phyloP scores from a whole-genome alignment of 2,329 filamentous ascomycete genomes.

The Stemphylium vesicarium region DNA sequence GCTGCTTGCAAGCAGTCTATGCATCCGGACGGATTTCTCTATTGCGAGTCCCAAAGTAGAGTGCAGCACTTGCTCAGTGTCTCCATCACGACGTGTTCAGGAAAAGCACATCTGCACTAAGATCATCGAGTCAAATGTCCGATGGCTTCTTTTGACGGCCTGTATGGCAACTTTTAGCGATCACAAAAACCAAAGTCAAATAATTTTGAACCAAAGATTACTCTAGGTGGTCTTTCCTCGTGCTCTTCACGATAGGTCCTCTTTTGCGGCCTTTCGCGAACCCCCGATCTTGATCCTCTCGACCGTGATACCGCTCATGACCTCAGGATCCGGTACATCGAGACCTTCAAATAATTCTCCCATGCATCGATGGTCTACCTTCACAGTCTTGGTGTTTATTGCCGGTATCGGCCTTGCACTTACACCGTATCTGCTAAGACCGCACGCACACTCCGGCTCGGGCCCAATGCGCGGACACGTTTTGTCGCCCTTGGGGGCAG shows the following conservation, averaged over 20 bases:
- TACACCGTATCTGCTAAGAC: not conserved
- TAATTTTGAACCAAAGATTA: not conserved
- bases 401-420: not conserved
- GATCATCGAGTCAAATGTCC: not conserved
- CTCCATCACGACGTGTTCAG: not conserved
- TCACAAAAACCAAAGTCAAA: not conserved
- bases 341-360: not conserved
- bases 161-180: not conserved
- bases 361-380: not conserved
- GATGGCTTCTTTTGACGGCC: not conserved
- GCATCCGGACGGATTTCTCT: not conserved
- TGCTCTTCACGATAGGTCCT: not conserved
- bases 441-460: not conserved
- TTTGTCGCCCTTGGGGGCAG: not conserved
- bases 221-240: not conserved
- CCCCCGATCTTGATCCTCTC: not conserved
- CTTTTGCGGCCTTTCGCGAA: not conserved
- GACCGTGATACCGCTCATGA: not conserved
- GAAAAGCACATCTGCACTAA: not conserved
- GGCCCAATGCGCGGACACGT: not conserved
- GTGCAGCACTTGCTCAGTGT: not conserved
- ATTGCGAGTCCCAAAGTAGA: not conserved
- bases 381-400: conserved; percentile 1
- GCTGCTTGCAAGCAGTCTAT: not conserved
- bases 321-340: not conserved